Evolutionary conservation across 1,284 basidiomycete species (phyloP).

Genomic region (Amylostereum areolatum): DNA sequence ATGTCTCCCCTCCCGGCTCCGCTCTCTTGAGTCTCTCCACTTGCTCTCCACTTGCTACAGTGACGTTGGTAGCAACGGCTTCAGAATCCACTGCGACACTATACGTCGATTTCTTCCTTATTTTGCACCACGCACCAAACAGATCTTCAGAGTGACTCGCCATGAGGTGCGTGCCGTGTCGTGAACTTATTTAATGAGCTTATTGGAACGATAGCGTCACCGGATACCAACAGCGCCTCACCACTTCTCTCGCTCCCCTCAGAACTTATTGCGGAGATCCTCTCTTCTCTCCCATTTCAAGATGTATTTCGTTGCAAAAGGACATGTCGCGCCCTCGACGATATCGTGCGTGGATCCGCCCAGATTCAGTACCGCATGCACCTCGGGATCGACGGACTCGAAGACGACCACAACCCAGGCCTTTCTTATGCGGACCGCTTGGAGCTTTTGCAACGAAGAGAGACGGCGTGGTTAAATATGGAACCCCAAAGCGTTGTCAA

Average conservation of each 20-base stretch:
- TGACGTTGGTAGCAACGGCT: too few relatives aligned
- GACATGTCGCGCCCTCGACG: slow-evolving; percentile 6
- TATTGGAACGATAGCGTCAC: too few relatives aligned
- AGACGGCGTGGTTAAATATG: slow-evolving; percentile 7
- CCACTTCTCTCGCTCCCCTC: neutral
- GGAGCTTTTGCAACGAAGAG: slow-evolving; percentile 5
- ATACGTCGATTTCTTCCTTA: too few relatives aligned
- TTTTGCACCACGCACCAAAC: too few relatives aligned
- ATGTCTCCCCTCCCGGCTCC: too few relatives aligned
- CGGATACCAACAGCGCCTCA: too few relatives aligned
- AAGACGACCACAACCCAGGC: slow-evolving; percentile 3
- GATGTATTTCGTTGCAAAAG: slow-evolving; percentile 7
- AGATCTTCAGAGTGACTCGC: too few relatives aligned
- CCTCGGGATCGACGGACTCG: slow-evolving; percentile 3
- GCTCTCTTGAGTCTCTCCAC: too few relatives aligned
- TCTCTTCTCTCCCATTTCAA: slow-evolving; percentile 4
- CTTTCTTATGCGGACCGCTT: slow-evolving; percentile 8
- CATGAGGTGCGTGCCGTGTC: too few relatives aligned
- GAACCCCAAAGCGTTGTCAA: neutral
- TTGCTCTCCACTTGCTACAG: too few relatives aligned
- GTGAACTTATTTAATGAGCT: too few relatives aligned
- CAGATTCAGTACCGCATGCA: slow-evolving; percentile 8
- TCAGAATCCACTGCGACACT: too few relatives aligned
- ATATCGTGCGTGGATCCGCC: slow-evolving; percentile 3
- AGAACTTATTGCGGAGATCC: slow-evolving; percentile 8